phyloP scores from a whole-genome alignment of 2,329 filamentous ascomycete species.

The Nemania bipapillata region DNA sequence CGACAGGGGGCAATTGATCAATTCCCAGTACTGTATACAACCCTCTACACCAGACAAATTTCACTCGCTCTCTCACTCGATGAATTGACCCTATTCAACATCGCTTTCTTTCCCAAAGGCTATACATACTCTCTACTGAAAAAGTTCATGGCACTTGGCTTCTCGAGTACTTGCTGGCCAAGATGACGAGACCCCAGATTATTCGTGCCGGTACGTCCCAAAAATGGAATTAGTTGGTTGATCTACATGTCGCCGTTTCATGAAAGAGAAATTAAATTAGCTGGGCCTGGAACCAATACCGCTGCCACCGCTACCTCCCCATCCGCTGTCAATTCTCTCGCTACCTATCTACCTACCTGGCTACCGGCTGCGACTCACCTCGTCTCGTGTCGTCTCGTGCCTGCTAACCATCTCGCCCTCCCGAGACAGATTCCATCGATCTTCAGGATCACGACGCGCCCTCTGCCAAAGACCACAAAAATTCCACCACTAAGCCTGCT shows the following conservation, averaged over 20 bases:
- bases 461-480: slow-evolving; percentile 83
- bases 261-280: slow-evolving; percentile 43
- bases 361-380: slow-evolving; percentile 10
- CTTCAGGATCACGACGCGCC: slow-evolving; percentile 85
- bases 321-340: slow-evolving; percentile 23
- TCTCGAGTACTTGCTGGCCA: slow-evolving; percentile 50
- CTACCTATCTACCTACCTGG: neutral
- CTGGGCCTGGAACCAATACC: slow-evolving; percentile 17
- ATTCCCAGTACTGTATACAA: neutral
- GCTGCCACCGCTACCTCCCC: neutral
- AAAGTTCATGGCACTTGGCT: slow-evolving; percentile 48
- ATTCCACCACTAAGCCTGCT: slow-evolving; percentile 62
- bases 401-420: slow-evolving; percentile 47
- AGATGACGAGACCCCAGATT: slow-evolving; percentile 69
- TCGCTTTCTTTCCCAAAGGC: slow-evolving; percentile 24
- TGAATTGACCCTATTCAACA: slow-evolving; percentile 36
- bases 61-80: slow-evolving; percentile 32
- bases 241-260: slow-evolving; percentile 28
- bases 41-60: slow-evolving; percentile 9
- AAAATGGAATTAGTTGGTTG: slow-evolving; percentile 30
- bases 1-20: slow-evolving; percentile 14
- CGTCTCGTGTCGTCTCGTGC: slow-evolving; percentile 31
- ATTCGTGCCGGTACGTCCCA: slow-evolving; percentile 67
- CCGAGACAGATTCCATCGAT: slow-evolving; percentile 84
- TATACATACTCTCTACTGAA: no score